These are phyloP conservation scores for Pseudoperonospora humuli DNA, from an alignment of 352 stramenopile genomes.

Conservation along the genomic window DNA sequence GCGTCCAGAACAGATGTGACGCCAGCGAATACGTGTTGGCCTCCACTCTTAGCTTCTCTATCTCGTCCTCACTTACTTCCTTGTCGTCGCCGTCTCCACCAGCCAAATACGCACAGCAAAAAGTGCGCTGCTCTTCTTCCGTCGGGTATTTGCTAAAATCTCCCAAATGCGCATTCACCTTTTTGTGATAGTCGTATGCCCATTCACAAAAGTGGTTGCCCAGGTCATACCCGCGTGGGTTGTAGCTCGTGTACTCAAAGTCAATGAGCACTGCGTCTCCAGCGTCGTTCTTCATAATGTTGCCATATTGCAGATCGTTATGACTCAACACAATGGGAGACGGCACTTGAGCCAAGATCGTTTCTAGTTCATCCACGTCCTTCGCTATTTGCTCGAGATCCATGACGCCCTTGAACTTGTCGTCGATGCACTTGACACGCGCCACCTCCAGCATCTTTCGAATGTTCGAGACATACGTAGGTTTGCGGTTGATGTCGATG, in stretches of 20 bases:
- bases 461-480: constrained; percentile 50
- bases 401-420: constrained; percentile 35
- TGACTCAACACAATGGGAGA: constrained; percentile 84
- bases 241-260: constrained; percentile 92
- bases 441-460: constrained; percentile 51
- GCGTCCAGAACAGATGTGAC: constrained; percentile 85
- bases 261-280: constrained; percentile 84
- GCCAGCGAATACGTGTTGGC: constrained; percentile 81
- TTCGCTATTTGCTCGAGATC: constrained; percentile 40
- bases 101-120: constrained; percentile 61
- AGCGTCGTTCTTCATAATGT: constrained; percentile 78
- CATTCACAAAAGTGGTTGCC: constrained; percentile 91
- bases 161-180: constrained; percentile 63
- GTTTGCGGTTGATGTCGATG: constrained; percentile 51
- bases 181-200: constrained; percentile 80
- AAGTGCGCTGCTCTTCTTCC: constrained; percentile 48
- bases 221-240: constrained; percentile 86
- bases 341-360: constrained; percentile 40
- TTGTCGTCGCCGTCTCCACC: constrained; percentile 34
- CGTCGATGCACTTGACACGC: constrained; percentile 40
- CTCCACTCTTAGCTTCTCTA: constrained; percentile 56
- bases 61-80: constrained; percentile 37
- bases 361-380: constrained; percentile 55
- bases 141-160: constrained; percentile 75
- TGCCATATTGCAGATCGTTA: constrained; percentile 91